Conservation (phyloP, 331 rosid species). For the Rosa hybrid region DNA sequence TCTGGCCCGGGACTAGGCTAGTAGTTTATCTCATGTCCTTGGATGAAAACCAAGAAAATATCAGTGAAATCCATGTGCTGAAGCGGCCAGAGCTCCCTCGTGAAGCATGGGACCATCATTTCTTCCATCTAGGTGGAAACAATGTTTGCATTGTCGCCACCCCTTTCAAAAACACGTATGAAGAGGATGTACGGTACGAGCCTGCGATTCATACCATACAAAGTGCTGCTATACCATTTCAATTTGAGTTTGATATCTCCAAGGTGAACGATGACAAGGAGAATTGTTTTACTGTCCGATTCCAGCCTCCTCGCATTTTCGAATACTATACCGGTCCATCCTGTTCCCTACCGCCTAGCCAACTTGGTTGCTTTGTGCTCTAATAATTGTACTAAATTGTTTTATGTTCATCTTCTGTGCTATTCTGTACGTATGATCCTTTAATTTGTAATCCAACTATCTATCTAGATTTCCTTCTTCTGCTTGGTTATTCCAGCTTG, state of each 20-base stretch:
- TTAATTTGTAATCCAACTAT: no score
- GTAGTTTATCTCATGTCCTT: not conserved
- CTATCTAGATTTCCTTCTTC: no score
- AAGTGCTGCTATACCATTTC: not conserved
- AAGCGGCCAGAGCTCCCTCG: not conserved
- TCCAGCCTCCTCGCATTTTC: not conserved
- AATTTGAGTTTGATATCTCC: not conserved
- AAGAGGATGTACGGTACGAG: no score
- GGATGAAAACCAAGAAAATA: not conserved
- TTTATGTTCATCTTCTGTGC: not conserved
- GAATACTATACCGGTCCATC: not conserved
- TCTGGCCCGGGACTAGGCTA: not conserved
- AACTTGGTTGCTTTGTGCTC: not conserved
- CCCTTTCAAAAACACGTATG: no score
- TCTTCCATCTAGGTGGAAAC: not conserved
- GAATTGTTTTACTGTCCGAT: not conserved
- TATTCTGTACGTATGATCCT: not conserved
- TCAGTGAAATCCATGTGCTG: not conserved
- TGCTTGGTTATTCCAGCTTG: no score
- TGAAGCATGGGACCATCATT: not conserved
- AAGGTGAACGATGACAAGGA: not conserved
- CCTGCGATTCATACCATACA: not conserved
- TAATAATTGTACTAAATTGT: not conserved
- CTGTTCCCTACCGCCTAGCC: not conserved
- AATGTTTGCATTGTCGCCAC: not conserved